Conservation (phyloP, 495 filamentous ascomycete species). For the Penicillium goetzii region DNA sequence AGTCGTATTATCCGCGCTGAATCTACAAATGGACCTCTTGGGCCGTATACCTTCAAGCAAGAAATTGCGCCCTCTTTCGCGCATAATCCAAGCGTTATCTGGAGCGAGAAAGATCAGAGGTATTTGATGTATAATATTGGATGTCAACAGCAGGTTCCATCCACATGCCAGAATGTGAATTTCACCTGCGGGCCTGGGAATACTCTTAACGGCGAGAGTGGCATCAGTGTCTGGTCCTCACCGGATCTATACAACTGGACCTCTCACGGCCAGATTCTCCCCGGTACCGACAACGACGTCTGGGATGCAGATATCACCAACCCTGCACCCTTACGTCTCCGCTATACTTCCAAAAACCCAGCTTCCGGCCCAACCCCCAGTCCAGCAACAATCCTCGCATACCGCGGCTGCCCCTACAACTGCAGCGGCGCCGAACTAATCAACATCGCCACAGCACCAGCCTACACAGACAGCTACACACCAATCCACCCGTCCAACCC, state of each 20-base stretch:
- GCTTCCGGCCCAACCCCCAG: not conserved
- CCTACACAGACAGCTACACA: constrained; percentile 24
- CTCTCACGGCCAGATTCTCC: constrained; percentile 21
- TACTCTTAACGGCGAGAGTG: constrained; percentile 25
- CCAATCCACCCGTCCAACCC: constrained; percentile 15
- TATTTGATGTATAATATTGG: constrained; percentile 41
- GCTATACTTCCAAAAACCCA: constrained; percentile 6
- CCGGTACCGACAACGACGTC: constrained; percentile 8
- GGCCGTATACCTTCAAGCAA: not conserved
- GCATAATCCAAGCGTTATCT: not conserved
- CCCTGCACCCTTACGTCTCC: constrained; percentile 36
- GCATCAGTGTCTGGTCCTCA: constrained; percentile 23
- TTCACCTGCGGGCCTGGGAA: constrained; percentile 30
- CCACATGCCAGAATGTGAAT: constrained; percentile 4
- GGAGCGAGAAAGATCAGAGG: not conserved
- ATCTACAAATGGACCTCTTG: not conserved
- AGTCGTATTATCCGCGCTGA: not conserved
- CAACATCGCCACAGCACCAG: constrained; percentile 20
- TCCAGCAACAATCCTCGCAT: constrained; percentile 20
- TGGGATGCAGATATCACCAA: constrained; percentile 37
- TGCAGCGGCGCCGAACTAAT: constrained; percentile 26
- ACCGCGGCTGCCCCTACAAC: constrained; percentile 28
- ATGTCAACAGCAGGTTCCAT: constrained; percentile 15
- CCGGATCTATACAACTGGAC: constrained; percentile 23
- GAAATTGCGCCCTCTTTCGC: not conserved